Evolutionary conservation across 108 stramenopile genomes (phyloP).

Genomic region (Nitzschia sp.): DNA sequence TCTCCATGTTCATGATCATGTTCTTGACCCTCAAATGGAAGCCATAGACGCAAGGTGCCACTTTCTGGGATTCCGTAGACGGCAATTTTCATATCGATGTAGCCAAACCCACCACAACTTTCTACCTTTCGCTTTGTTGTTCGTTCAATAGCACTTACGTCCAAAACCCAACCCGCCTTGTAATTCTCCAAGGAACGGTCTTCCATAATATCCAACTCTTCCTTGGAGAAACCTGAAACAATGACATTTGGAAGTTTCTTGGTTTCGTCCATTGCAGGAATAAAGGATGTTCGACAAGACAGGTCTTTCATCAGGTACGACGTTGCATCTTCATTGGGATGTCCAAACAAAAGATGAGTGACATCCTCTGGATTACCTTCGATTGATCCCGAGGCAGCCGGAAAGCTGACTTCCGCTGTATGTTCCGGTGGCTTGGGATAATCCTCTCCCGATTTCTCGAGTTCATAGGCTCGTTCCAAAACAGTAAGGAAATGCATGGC

Average conservation of each 20-base stretch:
- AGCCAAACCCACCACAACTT: conserved; percentile 77
- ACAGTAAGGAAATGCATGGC: conserved; percentile 79
- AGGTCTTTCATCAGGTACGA: conserved; percentile 55
- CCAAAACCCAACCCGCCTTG: conserved; percentile 78
- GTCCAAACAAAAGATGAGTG: conserved; percentile 57
- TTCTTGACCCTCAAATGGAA: conserved; percentile 60
- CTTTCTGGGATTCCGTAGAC: conserved; percentile 78
- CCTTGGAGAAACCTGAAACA: conserved; percentile 62
- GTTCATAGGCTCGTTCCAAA: conserved; percentile 53
- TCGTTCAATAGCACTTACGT: conserved; percentile 73
- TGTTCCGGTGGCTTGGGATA: not conserved
- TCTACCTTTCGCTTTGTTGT: conserved; percentile 76
- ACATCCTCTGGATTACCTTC: conserved; percentile 38
- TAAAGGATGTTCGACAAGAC: conserved; percentile 83
- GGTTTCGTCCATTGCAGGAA: conserved; percentile 58
- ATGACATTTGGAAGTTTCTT: conserved; percentile 56
- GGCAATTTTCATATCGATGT: conserved; percentile 85
- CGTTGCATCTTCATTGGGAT: conserved; percentile 20
- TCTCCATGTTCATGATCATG: conserved; percentile 23
- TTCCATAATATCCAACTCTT: conserved; percentile 56
- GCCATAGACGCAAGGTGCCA: conserved; percentile 64
- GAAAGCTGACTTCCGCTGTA: not conserved
- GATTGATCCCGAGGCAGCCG: conserved; percentile 16
- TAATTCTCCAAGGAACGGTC: conserved; percentile 59
- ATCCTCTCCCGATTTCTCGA: not conserved